Conservation (phyloP, 495 filamentous ascomycete genomes). For the Acidomyces sp. region DNA sequence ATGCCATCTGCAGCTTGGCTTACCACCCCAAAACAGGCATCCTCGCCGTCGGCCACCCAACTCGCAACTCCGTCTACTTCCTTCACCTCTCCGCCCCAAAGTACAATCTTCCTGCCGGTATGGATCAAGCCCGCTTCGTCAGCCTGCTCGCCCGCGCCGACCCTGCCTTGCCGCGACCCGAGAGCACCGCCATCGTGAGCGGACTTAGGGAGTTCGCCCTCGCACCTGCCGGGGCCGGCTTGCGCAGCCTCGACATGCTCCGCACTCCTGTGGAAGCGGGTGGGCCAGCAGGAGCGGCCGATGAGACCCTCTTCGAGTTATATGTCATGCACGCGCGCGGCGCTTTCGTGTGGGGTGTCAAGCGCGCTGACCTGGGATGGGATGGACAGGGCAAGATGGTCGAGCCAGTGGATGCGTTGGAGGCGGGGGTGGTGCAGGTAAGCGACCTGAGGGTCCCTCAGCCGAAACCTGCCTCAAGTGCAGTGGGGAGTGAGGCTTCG, state of each 20-base stretch:
- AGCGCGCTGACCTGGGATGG: conserved; percentile 82
- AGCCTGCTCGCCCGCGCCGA: conserved; percentile 62
- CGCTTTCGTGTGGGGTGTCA: conserved; percentile 72
- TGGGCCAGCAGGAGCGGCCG: conserved; percentile 42
- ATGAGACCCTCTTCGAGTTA: conserved; percentile 68
- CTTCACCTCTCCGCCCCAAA: conserved; percentile 85
- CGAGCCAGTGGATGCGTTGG: conserved; percentile 56
- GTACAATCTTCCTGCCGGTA: conserved; percentile 61
- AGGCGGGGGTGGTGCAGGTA: conserved; percentile 46
- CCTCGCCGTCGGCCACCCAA: conserved; percentile 89
- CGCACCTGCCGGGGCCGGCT: conserved; percentile 67
- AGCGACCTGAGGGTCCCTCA: conserved; percentile 34
- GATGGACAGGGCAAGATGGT: conserved; percentile 72
- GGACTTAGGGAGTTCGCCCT: conserved; percentile 90
- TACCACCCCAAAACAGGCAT: conserved; percentile 85
- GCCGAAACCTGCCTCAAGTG: neutral
- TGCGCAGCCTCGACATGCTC: conserved; percentile 82
- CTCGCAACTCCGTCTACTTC: conserved; percentile 93
- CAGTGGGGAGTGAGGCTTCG: conserved; percentile 31
- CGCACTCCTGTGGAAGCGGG: conserved; percentile 41
- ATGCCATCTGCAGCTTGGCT: conserved; percentile 89
- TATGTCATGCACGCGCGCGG: conserved; percentile 97
- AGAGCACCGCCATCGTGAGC: conserved; percentile 91
- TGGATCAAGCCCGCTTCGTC: conserved; percentile 81
- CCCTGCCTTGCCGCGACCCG: conserved; percentile 59